Evolutionary conservation across 2,329 filamentous ascomycete species (phyloP).

Genomic region (Trematosphaeria pertusa): DNA sequence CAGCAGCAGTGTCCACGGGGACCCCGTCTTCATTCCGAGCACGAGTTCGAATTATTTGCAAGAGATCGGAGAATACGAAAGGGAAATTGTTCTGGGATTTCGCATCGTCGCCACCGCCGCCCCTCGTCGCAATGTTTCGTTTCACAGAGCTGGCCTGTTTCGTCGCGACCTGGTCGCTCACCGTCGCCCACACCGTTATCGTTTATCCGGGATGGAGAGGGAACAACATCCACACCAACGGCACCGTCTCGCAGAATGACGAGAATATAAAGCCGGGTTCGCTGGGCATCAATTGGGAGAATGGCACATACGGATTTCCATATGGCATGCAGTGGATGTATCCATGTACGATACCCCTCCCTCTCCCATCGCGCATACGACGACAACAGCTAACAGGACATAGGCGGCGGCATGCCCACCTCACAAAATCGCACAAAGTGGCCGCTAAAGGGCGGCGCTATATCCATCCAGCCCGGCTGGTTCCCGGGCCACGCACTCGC

Average conservation of each 20-base stretch:
- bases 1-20: too few relatives aligned
- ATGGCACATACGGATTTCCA: slow-evolving; percentile 65
- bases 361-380: not conserved
- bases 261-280: slow-evolving; percentile 46
- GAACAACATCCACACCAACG: slow-evolving; percentile 82
- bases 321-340: slow-evolving; percentile 97
- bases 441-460: slow-evolving; percentile 85
- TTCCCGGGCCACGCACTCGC: slow-evolving; percentile 86
- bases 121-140: slow-evolving; percentile 39
- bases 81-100: not conserved
- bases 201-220: slow-evolving; percentile 87
- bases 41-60: not conserved
- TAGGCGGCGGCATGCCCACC: slow-evolving; percentile 82
- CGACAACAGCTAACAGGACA: slow-evolving; percentile 16
- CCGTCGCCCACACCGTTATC: slow-evolving; percentile 78
- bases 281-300: slow-evolving; percentile 55
- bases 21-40: too few relatives aligned
- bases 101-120: slow-evolving; percentile 7
- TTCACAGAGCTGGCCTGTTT: slow-evolving; percentile 41
- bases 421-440: slow-evolving; percentile 89
- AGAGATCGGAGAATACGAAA: slow-evolving; percentile 5
- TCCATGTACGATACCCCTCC: slow-evolving; percentile 72
- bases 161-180: slow-evolving; percentile 49
- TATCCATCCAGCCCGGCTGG: slow-evolving; percentile 94
- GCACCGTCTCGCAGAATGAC: slow-evolving; percentile 56